A percentile compares a stretch with the other conserved stretches of the same genome.
Evolutionary conservation across 768 basidiomycete species (phyloP).

Genomic region (Russula sp.): DNA sequence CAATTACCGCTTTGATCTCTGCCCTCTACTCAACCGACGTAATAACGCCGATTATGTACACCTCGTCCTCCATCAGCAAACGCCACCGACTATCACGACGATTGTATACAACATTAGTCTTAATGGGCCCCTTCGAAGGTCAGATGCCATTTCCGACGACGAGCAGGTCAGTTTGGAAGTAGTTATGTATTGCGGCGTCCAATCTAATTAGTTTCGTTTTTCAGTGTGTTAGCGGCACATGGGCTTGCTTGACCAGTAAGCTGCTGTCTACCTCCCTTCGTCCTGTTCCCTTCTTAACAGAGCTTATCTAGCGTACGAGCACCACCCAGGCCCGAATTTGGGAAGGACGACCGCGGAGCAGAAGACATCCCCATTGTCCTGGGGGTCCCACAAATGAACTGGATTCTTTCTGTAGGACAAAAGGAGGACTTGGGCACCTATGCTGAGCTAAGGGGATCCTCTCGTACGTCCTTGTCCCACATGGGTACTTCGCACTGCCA

Average conservation of each 20-base stretch:
- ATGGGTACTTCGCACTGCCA: not conserved
- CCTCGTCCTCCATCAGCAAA: conserved; percentile 30
- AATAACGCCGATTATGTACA: conserved; percentile 27
- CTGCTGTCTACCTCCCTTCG: not conserved
- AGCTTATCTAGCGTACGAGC: conserved; percentile 16
- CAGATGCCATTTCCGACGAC: conserved; percentile 29
- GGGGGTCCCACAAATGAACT: conserved; percentile 8
- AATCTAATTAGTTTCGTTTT: not conserved
- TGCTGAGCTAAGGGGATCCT: conserved; percentile 7
- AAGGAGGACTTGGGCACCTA: conserved; percentile 21
- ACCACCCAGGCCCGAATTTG: conserved; percentile 12
- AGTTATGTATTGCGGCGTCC: not conserved
- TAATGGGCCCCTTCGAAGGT: conserved; percentile 32
- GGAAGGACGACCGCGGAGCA: conserved; percentile 1
- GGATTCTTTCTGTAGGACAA: conserved; percentile 1
- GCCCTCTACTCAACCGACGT: conserved; percentile 33
- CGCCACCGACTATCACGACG: conserved; percentile 36
- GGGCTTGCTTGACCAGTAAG: conserved; percentile 29
- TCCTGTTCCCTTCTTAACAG: not conserved
- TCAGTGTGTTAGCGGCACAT: conserved; percentile 28
- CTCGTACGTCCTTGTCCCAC: conserved; percentile 5
- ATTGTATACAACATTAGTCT: conserved; percentile 35
- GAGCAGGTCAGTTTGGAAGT: conserved; percentile 35
- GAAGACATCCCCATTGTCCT: conserved; percentile 16
- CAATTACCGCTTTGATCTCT: conserved; percentile 33